Conservation (phyloP, 371 early-diverging fungal species). For the Phascolomyces articulosus region DNA sequence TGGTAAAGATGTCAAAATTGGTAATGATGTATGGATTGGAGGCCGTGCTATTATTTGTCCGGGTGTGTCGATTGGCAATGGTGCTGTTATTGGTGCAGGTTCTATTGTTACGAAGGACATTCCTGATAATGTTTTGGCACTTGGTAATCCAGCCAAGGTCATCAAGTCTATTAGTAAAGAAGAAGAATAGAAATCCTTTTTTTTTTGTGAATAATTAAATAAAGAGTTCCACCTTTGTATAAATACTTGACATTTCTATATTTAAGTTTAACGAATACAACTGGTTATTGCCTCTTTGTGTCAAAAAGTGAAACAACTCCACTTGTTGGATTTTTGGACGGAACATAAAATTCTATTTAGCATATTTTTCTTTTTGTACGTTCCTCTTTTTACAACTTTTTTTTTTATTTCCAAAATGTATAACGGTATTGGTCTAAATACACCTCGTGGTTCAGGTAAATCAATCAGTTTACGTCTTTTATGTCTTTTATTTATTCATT, state of each 20-base stretch:
- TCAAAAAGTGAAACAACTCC: no score
- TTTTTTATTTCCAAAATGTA: slow-evolving; percentile 56
- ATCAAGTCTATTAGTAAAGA: neutral
- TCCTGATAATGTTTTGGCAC: neutral
- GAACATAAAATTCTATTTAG: neutral
- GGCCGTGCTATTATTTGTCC: neutral
- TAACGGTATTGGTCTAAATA: slow-evolving; percentile 91
- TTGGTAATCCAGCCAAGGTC: neutral
- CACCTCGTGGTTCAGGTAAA: slow-evolving; percentile 90
- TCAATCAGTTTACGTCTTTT: slow-evolving; percentile 24
- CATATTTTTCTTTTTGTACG: neutral
- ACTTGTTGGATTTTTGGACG: neutral
- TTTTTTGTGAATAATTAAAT: no score
- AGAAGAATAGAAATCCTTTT: neutral
- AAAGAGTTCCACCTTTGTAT: no score
- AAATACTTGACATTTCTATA: no score
- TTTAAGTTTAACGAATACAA: no score
- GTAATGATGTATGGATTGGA: neutral
- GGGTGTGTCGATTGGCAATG: neutral
- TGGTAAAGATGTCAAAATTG: neutral
- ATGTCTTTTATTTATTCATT: no score
- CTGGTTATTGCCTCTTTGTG: no score
- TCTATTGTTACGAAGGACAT: neutral
- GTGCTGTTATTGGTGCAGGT: neutral
- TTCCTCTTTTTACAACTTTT: neutral